These are phyloP conservation scores for Ogataea methanolica DNA, from an alignment of 805 yeast genomes.

Conservation along the genomic window DNA sequence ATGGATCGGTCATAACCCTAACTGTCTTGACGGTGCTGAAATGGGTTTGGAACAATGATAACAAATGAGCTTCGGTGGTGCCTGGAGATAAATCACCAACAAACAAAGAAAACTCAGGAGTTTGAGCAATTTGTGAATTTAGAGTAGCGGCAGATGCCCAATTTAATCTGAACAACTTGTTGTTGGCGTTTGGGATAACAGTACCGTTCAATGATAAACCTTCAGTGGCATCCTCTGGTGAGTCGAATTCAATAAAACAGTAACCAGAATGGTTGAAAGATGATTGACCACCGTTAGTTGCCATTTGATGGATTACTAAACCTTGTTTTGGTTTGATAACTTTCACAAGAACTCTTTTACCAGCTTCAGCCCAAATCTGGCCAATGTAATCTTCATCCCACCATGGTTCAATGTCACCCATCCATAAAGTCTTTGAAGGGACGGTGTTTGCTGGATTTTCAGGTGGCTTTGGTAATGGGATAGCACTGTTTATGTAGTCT, in stretches of 20 bases:
- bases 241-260: constrained; percentile 72
- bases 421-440: constrained; percentile 74
- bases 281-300: constrained; percentile 22
- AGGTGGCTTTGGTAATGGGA: constrained; percentile 50
- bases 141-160: constrained; percentile 86
- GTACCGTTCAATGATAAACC: constrained; percentile 66
- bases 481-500: constrained; percentile 17
- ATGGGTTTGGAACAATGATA: constrained; percentile 64
- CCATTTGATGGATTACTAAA: constrained; percentile 33
- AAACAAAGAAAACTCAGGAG: constrained; percentile 73
- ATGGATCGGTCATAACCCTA: constrained; percentile 82
- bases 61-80: constrained; percentile 74
- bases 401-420: constrained; percentile 84
- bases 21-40: constrained; percentile 71
- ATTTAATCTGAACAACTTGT: constrained; percentile 65
- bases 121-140: constrained; percentile 62
- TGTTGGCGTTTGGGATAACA: constrained; percentile 51
- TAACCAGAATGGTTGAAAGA: constrained; percentile 48
- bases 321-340: constrained; percentile 46
- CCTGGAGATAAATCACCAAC: constrained; percentile 81
- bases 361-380: constrained; percentile 55
- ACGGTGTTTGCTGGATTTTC: constrained; percentile 43
- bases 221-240: constrained; percentile 62
- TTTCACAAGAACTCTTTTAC: constrained; percentile 58
- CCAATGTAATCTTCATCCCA: constrained; percentile 60